Evolutionary conservation across 176 grass and related monocot species (phyloP).

Genomic region (Zizania latifolia): DNA sequence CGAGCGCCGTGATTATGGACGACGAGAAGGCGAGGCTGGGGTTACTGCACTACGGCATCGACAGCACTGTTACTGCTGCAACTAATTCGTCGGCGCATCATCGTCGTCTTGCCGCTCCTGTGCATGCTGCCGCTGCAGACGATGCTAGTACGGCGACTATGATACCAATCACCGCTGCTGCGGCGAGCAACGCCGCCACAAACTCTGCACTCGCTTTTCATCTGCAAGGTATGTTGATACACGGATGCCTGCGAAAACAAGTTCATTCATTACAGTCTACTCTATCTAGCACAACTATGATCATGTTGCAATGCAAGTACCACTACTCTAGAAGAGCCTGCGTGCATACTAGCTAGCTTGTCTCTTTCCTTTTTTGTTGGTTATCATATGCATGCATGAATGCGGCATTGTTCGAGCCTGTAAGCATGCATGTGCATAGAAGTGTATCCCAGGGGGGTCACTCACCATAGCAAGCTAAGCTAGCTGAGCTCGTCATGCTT

Average conservation of each 20-base stretch:
- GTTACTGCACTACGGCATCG: conserved; percentile 40
- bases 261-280: neutral
- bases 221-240: conserved; percentile 57
- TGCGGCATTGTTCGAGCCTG: conserved; percentile 2
- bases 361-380: conserved; percentile 6
- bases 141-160: neutral
- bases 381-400: neutral
- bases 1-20: conserved; percentile 36
- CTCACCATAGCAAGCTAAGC: no score
- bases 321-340: neutral
- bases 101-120: neutral
- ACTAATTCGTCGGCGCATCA: no score
- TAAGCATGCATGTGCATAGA: conserved; percentile 20
- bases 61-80: neutral
- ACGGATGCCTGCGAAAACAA: neutral
- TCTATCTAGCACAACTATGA: neutral
- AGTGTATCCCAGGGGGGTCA: conserved; percentile 5
- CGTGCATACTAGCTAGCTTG: neutral
- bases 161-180: conserved; percentile 7
- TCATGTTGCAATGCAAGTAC: conserved; percentile 3
- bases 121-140: neutral
- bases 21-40: conserved; percentile 42
- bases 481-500: neutral
- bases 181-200: conserved; percentile 6
- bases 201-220: conserved; percentile 35